These are phyloP conservation scores for Cucurbita ficifolia DNA, from an alignment of 306 rosid species.

Conservation along the genomic window DNA sequence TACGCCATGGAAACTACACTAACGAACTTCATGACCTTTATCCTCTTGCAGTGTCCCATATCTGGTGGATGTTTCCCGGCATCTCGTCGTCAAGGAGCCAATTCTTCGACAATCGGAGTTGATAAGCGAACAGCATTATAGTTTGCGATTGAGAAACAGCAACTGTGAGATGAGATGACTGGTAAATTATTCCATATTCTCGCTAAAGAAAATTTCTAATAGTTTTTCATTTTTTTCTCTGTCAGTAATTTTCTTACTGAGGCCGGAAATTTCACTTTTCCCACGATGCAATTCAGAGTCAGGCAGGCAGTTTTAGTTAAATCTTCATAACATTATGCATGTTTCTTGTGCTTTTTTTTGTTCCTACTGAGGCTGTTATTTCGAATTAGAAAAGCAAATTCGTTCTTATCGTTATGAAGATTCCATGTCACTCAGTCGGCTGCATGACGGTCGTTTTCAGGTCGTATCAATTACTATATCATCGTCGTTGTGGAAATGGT, in stretches of 20 bases:
- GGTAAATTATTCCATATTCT: neutral
- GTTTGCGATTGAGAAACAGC: neutral
- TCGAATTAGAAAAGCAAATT: neutral
- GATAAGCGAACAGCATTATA: neutral
- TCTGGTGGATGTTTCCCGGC: neutral
- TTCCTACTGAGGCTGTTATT: neutral
- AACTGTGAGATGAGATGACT: neutral
- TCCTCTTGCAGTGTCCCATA: constrained; percentile 1
- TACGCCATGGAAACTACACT: neutral
- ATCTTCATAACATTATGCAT: too few species aligned
- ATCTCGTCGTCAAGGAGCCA: neutral
- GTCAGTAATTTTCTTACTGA: neutral
- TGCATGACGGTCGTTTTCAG: constrained; percentile 7
- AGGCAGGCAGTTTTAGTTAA: neutral
- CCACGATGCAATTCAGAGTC: neutral
- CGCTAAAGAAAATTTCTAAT: neutral
- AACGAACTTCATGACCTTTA: neutral
- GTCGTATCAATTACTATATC: constrained; percentile 3
- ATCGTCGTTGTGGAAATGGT: neutral
- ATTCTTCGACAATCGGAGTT: neutral
- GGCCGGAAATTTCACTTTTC: neutral
- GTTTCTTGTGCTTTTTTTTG: neutral
- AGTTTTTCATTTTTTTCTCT: neutral
- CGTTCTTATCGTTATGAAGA: constrained; percentile 1
- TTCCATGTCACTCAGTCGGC: neutral